Evolutionary conservation across 805 yeast species (phyloP).

Genomic region (Candida adriatica): DNA sequence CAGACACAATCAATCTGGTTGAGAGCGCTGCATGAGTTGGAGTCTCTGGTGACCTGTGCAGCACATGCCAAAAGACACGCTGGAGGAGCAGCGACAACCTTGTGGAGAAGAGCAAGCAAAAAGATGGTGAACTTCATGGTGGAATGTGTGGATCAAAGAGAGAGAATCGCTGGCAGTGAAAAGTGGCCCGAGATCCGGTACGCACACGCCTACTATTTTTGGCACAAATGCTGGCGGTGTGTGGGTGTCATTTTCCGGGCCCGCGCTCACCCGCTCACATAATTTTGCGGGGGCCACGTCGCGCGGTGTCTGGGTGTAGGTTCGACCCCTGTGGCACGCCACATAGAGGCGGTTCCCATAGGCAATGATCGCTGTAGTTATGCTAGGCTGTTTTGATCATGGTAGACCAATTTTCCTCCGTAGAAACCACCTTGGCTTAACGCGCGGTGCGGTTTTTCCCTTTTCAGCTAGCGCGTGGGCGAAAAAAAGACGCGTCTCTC

Average conservation of each 20-base stretch:
- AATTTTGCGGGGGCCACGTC: background rate
- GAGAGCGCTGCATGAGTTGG: slow-evolving; percentile 49
- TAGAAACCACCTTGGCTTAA: too few relatives aligned
- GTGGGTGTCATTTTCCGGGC: slow-evolving; percentile 1
- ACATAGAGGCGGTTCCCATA: too few relatives aligned
- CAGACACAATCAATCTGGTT: slow-evolving; percentile 68
- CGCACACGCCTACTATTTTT: slow-evolving; percentile 9
- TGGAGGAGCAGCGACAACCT: slow-evolving; percentile 65
- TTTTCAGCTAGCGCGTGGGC: too few relatives aligned
- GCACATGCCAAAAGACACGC: slow-evolving; percentile 92
- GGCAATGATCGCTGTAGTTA: too few relatives aligned
- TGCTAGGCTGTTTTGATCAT: too few relatives aligned
- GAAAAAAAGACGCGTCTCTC: too few relatives aligned
- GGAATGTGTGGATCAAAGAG: background rate
- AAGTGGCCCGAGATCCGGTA: slow-evolving; percentile 2
- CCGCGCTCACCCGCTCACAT: too few relatives aligned
- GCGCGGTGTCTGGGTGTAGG: background rate
- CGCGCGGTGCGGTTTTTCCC: too few relatives aligned
- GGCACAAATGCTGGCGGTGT: slow-evolving; percentile 4
- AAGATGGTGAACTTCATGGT: slow-evolving; percentile 7
- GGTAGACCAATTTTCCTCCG: too few relatives aligned
- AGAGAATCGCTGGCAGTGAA: background rate
- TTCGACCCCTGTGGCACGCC: too few relatives aligned
- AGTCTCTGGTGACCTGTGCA: slow-evolving; percentile 51
- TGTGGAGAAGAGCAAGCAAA: slow-evolving; percentile 15